A percentile compares a stretch with the other conserved stretches of the same genome.
Conservation (phyloP, 768 basidiomycete genomes). For the Termitomyces bulborhizus region DNA sequence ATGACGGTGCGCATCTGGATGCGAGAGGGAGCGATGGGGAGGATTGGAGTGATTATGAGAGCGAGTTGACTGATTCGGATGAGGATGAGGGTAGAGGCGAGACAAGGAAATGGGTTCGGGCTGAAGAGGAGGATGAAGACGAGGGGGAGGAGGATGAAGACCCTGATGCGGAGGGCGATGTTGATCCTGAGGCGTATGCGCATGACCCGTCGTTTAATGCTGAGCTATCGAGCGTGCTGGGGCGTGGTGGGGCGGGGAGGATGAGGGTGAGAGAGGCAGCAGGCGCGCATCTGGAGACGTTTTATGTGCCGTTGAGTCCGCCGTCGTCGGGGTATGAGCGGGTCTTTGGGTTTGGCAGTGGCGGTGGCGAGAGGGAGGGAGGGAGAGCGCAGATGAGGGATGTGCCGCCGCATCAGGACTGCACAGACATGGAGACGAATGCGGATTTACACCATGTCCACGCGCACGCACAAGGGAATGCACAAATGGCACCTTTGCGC, state of each 20-base stretch:
- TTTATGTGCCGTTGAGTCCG: conserved; percentile 23
- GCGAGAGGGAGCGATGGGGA: conserved; percentile 6
- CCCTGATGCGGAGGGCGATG: conserved; percentile 26
- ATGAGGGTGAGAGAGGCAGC: background rate
- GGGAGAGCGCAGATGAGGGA: too few relatives aligned
- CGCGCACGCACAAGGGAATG: too few relatives aligned
- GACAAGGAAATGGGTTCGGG: background rate
- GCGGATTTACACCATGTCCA: too few relatives aligned
- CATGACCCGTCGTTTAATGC: conserved; percentile 32
- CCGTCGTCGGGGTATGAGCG: background rate
- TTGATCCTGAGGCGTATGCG: conserved; percentile 25
- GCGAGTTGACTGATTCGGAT: conserved; percentile 14
- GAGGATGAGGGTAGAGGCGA: background rate
- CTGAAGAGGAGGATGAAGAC: conserved; percentile 6
- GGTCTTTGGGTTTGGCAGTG: too few relatives aligned
- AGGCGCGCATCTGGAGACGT: conserved; percentile 16
- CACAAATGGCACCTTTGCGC: too few relatives aligned
- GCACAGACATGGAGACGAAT: too few relatives aligned
- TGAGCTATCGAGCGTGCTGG: conserved; percentile 24
- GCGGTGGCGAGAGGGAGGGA: too few relatives aligned
- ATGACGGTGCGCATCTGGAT: background rate
- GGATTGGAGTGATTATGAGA: conserved; percentile 20
- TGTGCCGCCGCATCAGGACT: background rate
- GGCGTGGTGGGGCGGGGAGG: background rate
- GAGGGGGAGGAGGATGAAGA: conserved; percentile 17